Evolutionary conservation across 495 filamentous ascomycete species (phyloP), one percentile per base, ranked within the genome.

Genomic region (Hypomontagnella monticulosa): DNA sequence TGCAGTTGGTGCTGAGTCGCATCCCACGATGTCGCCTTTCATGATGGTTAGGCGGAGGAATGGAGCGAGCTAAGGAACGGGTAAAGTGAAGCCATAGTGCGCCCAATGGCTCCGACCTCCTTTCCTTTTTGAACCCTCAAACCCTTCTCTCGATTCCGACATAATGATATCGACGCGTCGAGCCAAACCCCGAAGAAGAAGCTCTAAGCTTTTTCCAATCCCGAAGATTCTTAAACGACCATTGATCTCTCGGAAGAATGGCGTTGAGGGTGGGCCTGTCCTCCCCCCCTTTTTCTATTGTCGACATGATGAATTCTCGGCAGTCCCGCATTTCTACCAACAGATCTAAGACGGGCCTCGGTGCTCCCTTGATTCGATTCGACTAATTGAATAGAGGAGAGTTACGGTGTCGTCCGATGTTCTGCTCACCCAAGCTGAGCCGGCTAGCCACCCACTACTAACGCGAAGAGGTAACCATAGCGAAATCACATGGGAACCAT

Each of bases 1-100:
- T 69, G 66, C 66, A 69, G 66, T 69, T 69, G 66, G 66, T 69
- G 16, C 66, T 55, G 66, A 55, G 66, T 69, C 66, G 66, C 60
- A 69, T 69, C 55, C 27, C 32, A 61, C 47, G 57, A 57, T 67
- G 54, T 63, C 42, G 38, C 54, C 36, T 47, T 18, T 60, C 49
- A 16, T 32, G 51, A 55, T 48, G 18, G 40, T 36, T 4, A 61
- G 50, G 46, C 56, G 59, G 54, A 33, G 40, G 60, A 53, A 63
- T 33, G 15, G 49, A 52, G 50, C 54, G 44, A 43, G 38, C 59
- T 47, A 36, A 52, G 41, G 18, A 48, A 16, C 6, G 55, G 60
- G 48, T 50, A 42, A 57, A 61, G 30, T 42, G 53, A 60, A 27
- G 47, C 46, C 46, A 30, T 33, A 23, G 19, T n/a, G n/a, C 38